These are phyloP conservation scores for Colletotrichum sp. DNA, from an alignment of 2,329 filamentous ascomycete species.

Conservation along the genomic window DNA sequence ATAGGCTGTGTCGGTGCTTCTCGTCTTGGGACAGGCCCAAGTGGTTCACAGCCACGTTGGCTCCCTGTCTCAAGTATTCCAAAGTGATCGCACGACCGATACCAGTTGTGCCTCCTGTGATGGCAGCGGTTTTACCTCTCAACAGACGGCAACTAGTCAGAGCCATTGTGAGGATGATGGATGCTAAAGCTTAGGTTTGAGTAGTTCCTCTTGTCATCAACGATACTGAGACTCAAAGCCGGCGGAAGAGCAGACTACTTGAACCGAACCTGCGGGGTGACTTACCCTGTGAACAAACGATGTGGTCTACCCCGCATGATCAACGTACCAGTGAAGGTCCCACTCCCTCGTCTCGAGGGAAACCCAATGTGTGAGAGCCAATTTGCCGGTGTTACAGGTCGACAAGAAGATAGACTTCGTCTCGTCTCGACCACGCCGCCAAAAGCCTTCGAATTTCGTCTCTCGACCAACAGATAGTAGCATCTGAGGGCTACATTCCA, in stretches of 20 bases:
- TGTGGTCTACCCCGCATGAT: not conserved
- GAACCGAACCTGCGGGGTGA: not conserved
- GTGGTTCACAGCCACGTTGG: constrained; percentile 68
- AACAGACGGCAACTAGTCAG: constrained; percentile 41
- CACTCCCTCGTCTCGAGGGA: constrained; percentile 9
- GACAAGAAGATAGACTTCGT: fast-evolving
- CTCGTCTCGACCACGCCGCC: not conserved
- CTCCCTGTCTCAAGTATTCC: constrained; percentile 69
- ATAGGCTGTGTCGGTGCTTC: constrained; percentile 31
- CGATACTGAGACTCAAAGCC: not conserved
- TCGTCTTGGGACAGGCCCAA: constrained; percentile 46
- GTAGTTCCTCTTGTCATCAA: not conserved
- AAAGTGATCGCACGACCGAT: constrained; percentile 73
- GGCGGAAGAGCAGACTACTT: not conserved
- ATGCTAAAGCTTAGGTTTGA: not conserved
- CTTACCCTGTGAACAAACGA: not conserved
- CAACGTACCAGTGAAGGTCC: not conserved
- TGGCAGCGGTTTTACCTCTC: constrained; percentile 64
- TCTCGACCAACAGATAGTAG: not conserved
- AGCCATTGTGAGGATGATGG: not conserved
- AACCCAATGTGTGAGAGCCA: not conserved
- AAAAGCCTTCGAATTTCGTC: not conserved
- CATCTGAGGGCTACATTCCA: fast-evolving
- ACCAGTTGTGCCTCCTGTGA: constrained; percentile 71
- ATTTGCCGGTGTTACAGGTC: not conserved